Conservation (phyloP, 192 early-diverging fungal species). For the Umbelopsis vinacea region DNA sequence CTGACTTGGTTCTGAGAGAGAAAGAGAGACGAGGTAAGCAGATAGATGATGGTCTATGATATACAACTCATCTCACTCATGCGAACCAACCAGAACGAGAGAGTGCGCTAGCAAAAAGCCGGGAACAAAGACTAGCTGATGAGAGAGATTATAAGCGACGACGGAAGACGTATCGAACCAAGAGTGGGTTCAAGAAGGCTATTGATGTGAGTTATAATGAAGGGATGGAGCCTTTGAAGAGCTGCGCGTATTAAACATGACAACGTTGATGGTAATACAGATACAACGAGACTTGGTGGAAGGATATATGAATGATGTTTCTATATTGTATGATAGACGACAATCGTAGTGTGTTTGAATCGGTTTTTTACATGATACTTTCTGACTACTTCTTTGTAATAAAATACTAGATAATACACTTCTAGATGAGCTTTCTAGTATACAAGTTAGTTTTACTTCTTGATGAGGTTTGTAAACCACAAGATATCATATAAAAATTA, state of each 20-base stretch:
- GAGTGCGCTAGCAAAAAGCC: not conserved
- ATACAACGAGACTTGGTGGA: slow-evolving; percentile 12
- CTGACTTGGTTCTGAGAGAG: not conserved
- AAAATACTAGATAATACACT: too few species aligned
- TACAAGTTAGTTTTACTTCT: too few species aligned
- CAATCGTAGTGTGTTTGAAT: too few species aligned
- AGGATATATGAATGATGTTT: slow-evolving; percentile 15
- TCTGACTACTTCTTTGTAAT: too few species aligned
- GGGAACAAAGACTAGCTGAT: slow-evolving; percentile 6
- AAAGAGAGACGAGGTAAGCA: not conserved
- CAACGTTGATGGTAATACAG: not conserved
- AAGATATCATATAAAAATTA: too few species aligned
- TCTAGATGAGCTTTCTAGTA: too few species aligned
- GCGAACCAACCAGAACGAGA: not conserved
- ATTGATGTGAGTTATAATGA: not conserved
- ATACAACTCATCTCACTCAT: not conserved
- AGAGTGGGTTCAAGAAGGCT: not conserved
- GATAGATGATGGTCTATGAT: not conserved
- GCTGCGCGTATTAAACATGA: not conserved
- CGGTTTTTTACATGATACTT: too few species aligned
- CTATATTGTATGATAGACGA: not conserved
- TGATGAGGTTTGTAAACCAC: too few species aligned
- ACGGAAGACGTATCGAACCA: slow-evolving; percentile 4
- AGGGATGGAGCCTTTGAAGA: not conserved
- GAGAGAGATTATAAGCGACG: slow-evolving; percentile 19